Evolutionary conservation across 495 filamentous ascomycete species (phyloP), one percentile per base, ranked within the genome.

Genomic region (Rostrohypoxylon terebratum): DNA sequence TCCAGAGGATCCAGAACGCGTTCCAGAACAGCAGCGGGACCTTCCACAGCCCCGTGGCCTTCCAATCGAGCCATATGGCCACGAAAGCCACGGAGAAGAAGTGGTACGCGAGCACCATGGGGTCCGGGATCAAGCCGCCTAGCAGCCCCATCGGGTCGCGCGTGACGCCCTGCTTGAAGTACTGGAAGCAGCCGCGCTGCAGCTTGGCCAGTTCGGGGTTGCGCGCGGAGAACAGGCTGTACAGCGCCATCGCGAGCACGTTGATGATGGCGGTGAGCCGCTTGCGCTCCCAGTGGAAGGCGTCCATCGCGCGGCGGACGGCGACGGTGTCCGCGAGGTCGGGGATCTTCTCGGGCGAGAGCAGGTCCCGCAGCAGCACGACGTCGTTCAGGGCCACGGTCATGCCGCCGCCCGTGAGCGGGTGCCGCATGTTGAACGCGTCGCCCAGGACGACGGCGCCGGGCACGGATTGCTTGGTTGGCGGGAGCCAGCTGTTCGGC

Each of bases 401-500:
- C 94, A 98, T 98, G 70, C 94, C 94, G 72, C 94, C 94, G 59
- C 94, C 94, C 0, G 94, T 98, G 11, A 98, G 83, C 0, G 94
- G 94, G 82, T 98, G 94, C 4, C 94, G 92, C 94, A 98, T 98
- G 81, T 98, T 98, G 83, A 95, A 89, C 7, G 94, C 94, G 80
- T 98, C 94, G 63, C 94, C 94, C 18, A 97, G 82, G 31, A 99
- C 81, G 38, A 97, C 83, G 68, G 98, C 82, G 10, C 96, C 96
- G 0, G 90, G 87, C 2, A 89, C 87, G 48, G 85, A 87, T 50
- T 91, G 89, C 23, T 82, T 82, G 9, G 89, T 85, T 0, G 95
- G 87, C 14, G 96, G 93, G 4, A 98, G 87, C 84, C 91, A 99
- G 40, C 89, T 92, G 80, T 98, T 98, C 5, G 96, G 96, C 96